A percentile compares a stretch with the other conserved stretches of the same genome.
phyloP scores from a whole-genome alignment of 2,329 filamentous ascomycete genomes.

The Fusarium domesticum region DNA sequence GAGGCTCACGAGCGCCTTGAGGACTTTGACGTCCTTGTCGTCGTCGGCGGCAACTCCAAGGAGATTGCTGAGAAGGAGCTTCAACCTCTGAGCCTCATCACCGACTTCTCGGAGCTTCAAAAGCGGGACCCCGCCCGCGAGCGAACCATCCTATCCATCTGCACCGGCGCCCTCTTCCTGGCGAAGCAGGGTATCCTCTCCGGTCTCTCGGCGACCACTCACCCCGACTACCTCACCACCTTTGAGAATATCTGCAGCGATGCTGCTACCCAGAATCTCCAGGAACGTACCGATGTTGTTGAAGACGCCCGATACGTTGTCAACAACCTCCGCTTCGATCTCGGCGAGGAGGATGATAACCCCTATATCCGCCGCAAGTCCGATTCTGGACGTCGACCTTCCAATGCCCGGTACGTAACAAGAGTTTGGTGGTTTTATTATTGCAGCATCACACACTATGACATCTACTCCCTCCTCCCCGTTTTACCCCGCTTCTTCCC shows the following conservation, averaged over 20 bases:
- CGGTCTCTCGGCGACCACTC: conserved; percentile 77
- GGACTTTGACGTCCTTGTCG: conserved; percentile 76
- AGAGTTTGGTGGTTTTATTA: conserved; percentile 8
- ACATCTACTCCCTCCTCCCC: background rate
- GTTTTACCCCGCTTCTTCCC: conserved; percentile 24
- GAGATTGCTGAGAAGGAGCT: conserved; percentile 63
- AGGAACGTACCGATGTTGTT: conserved; percentile 77
- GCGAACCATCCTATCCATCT: conserved; percentile 76
- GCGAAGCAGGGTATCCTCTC: conserved; percentile 73
- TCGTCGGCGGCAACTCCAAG: conserved; percentile 69
- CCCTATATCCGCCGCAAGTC: conserved; percentile 77
- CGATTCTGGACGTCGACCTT: conserved; percentile 59
- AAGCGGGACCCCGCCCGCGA: conserved; percentile 75
- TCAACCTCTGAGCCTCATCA: conserved; percentile 70
- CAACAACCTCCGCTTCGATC: conserved; percentile 85
- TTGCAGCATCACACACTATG: conserved; percentile 1
- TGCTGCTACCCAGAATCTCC: conserved; percentile 64
- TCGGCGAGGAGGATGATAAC: conserved; percentile 78
- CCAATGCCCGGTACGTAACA: conserved; percentile 55
- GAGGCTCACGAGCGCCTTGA: conserved; percentile 71
- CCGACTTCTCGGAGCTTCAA: conserved; percentile 74
- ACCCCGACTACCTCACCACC: conserved; percentile 74
- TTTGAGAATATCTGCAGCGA: conserved; percentile 81
- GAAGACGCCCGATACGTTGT: conserved; percentile 81
- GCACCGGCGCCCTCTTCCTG: conserved; percentile 75